Evolutionary conservation across 73 alveolate species (phyloP).

Genomic region (Paramecium pentaurelia): DNA sequence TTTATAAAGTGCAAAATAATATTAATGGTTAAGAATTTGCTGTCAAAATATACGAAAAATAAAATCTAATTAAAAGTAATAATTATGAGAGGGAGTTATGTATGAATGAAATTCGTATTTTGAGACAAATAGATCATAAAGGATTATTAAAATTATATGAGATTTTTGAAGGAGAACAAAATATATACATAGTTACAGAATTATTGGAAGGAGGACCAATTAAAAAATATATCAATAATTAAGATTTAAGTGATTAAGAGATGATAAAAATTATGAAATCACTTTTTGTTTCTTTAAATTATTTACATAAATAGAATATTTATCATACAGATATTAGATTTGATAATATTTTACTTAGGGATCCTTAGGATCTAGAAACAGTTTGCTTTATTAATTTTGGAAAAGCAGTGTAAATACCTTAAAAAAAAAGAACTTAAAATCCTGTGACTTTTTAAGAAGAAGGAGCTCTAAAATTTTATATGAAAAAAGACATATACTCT

Average conservation of each 20-base stretch:
- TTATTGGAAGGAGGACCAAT: background rate
- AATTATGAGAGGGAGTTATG: background rate
- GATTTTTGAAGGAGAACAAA: background rate
- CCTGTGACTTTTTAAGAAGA: background rate
- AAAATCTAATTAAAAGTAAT: background rate
- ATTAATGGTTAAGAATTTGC: background rate
- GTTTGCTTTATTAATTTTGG: background rate
- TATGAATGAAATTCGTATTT: constrained; percentile 14
- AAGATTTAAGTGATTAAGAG: background rate
- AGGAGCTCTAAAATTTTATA: background rate
- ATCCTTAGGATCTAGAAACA: background rate
- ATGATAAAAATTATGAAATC: constrained; percentile 34
- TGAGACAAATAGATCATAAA: constrained; percentile 32
- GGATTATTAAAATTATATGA: constrained; percentile 27
- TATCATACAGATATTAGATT: constrained; percentile 39
- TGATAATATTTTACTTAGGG: constrained; percentile 36
- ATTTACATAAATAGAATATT: constrained; percentile 29
- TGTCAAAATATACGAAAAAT: background rate
- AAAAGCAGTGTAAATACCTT: background rate
- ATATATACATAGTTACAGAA: background rate
- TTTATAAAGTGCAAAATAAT: background rate
- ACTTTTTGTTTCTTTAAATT: background rate
- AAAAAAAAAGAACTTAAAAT: background rate
- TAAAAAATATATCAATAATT: background rate
- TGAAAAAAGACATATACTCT: background rate